phyloP scores from a whole-genome alignment of 768 basidiomycete species.

The Boletus coccyginus region DNA sequence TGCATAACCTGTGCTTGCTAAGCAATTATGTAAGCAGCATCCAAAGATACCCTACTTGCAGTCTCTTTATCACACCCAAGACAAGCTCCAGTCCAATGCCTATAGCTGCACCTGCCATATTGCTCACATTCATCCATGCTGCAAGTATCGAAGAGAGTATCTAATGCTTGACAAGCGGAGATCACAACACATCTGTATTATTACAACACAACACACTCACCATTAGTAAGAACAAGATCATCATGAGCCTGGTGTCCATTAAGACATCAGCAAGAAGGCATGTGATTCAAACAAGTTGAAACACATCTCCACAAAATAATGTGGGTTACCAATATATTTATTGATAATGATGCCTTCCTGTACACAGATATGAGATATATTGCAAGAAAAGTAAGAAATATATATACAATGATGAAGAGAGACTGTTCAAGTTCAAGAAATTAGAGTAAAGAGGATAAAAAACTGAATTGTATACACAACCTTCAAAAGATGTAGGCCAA shows the following conservation, averaged over 20 bases:
- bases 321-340: too few species aligned
- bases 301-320: too few species aligned
- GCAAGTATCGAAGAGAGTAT: conserved; percentile 92
- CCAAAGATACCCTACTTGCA: conserved; percentile 92
- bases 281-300: too few species aligned
- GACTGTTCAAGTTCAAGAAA: too few species aligned
- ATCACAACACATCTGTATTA: background rate
- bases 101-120: conserved; percentile 34
- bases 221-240: conserved; percentile 91
- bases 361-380: too few species aligned
- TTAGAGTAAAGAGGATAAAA: too few species aligned
- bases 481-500: too few species aligned
- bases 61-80: conserved; percentile 43
- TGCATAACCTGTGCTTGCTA: conserved; percentile 88
- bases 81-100: conserved; percentile 36
- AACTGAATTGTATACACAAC: too few species aligned
- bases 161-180: conserved; percentile 36
- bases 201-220: conserved; percentile 40
- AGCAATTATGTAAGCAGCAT: conserved; percentile 93
- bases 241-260: conserved; percentile 85
- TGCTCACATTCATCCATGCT: conserved; percentile 85
- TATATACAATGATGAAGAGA: too few species aligned
- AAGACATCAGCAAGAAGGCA: too few species aligned
- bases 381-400: too few species aligned
- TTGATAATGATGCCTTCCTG: too few species aligned